Base-by-base conservation (phyloP, 2,329 filamentous ascomycete species). In the Nemania sp. region DNA sequence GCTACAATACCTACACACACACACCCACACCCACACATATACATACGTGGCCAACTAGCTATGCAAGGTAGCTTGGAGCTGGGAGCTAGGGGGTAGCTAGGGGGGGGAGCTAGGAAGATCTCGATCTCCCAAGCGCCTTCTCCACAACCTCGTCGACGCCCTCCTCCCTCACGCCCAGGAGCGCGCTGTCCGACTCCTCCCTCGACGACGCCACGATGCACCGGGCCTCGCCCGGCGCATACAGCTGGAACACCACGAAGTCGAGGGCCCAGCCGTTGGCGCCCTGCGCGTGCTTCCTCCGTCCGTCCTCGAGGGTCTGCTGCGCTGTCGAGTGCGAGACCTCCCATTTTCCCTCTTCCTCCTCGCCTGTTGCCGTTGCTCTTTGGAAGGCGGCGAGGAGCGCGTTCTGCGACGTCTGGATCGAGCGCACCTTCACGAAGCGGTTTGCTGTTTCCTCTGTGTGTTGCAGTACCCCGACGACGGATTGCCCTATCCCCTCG, bases 171-270 rank as follows among this genome's bases (percentile, higher is more conserved):
- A 79, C 68, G 29, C 70, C 75, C 20, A 79, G 65, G 18, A 79
- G 69, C 20, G 63, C 59, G n/a, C 57, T 64, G 43, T 79, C 76
- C 5, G 73, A 74, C 15, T 71, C 71, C 41, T 74, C 71, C 20
- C 65, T 62, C 22, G 67, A 67, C n/a, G 73, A 67, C n/a, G 73
- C 73, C 7, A 79, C 67, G 51, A 77, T 64, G 58, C 74, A 75
- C 8, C 76, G 73, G 35, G 72, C 73, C 66, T 74, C 69, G 5
- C 77, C 77, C 7, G 76, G 74, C 15, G 73, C 73, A 35, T 72
- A 78, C 11, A 79, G 73, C 63, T 79, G 77, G 35, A 71, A 77
- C 1, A 78, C 73, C 18, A 74, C 60, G 20, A 79, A 65, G 24
- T 79, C 76, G 35, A 79, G 67, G 3, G 69, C 22, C 77, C 77